phyloP scores from a whole-genome alignment of 805 yeast genomes.

The Hanseniaspora thailandica region DNA sequence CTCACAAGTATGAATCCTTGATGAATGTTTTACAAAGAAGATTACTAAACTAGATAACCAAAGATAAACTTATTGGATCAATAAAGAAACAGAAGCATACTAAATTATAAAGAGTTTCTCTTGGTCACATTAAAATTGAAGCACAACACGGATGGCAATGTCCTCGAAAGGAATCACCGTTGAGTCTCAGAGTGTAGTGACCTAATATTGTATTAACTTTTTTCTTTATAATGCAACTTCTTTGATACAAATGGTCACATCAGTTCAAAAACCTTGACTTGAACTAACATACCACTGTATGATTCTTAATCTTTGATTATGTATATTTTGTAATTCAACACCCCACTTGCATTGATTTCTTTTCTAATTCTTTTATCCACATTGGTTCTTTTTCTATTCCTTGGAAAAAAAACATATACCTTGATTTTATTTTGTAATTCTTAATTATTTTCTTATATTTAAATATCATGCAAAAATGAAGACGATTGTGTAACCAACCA shows the following conservation, averaged over 20 bases:
- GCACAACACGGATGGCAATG: conserved; percentile 42
- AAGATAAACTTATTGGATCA: conserved; percentile 50
- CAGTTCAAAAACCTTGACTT: background rate
- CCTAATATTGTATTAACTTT: conserved; percentile 33
- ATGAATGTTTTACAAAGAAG: conserved; percentile 32
- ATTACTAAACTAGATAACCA: background rate
- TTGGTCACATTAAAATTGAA: conserved; percentile 88
- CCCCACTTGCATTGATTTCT: background rate
- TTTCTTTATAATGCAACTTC: background rate
- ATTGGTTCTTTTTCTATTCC: background rate
- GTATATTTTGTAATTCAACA: background rate
- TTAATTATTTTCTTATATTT: conserved; percentile 10
- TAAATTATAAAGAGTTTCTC: conserved; percentile 28
- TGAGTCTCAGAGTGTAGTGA: conserved; percentile 91
- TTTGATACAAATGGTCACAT: background rate
- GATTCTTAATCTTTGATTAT: background rate
- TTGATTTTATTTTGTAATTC: conserved; percentile 6
- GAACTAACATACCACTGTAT: background rate
- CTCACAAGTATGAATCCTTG: conserved; percentile 27
- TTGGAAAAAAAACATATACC: background rate
- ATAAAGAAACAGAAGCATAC: conserved; percentile 5
- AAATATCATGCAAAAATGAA: conserved; percentile 6
- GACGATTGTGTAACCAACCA: too few species aligned
- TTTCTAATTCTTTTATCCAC: background rate
- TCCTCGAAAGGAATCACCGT: conserved; percentile 25